Conservation (phyloP, 495 filamentous ascomycete genomes). For the Penicillium bovifimosum region DNA sequence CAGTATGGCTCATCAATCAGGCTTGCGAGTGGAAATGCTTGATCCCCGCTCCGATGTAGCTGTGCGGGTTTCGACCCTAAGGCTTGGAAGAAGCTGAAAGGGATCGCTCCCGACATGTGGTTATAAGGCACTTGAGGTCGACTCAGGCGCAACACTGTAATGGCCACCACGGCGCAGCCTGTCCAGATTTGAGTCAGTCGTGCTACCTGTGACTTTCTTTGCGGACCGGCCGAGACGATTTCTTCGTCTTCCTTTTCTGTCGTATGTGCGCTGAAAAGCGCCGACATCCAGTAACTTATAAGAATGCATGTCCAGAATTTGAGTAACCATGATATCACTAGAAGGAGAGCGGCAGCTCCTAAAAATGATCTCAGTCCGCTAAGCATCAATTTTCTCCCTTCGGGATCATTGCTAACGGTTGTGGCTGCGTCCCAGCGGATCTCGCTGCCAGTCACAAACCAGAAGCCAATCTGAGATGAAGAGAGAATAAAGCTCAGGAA, state of each 20-base stretch:
- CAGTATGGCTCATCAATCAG: constrained; percentile 16
- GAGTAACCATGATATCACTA: constrained; percentile 12
- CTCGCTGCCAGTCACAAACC: constrained; percentile 23
- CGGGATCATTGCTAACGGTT: constrained; percentile 19
- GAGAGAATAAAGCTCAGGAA: constrained; percentile 11
- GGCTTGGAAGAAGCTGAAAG: constrained; percentile 18
- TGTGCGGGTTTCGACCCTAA: neutral
- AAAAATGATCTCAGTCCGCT: constrained; percentile 21
- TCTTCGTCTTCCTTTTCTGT: constrained; percentile 6
- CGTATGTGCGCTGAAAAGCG: neutral
- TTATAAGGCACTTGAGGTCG: constrained; percentile 22
- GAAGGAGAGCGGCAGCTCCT: constrained; percentile 6
- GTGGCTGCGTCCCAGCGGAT: constrained; percentile 24
- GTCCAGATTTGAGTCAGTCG: constrained; percentile 10
- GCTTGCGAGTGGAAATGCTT: constrained; percentile 16
- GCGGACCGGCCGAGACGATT: neutral
- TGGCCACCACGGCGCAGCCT: neutral
- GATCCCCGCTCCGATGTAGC: neutral
- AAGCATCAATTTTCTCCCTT: constrained; percentile 20
- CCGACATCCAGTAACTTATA: constrained; percentile 12
- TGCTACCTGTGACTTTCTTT: neutral
- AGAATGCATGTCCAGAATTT: constrained; percentile 6
- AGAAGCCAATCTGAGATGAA: constrained; percentile 23
- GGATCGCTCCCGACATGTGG: constrained; percentile 23
- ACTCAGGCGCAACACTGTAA: constrained; percentile 9